phyloP scores from a whole-genome alignment of 2,329 filamentous ascomycete genomes.

The Xylariales sp. region DNA sequence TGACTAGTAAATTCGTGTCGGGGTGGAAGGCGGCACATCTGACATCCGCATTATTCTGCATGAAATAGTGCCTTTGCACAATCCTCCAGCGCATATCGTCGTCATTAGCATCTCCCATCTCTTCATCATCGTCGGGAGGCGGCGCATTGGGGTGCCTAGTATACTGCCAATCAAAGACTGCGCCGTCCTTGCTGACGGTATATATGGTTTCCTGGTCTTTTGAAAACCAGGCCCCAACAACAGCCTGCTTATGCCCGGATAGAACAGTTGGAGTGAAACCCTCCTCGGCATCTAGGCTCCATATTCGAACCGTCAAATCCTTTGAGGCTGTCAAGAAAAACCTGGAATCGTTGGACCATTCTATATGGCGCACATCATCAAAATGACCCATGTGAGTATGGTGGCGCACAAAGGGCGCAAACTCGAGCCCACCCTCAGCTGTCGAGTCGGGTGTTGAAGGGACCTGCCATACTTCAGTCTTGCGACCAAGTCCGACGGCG shows the following conservation, averaged over 20 bases:
- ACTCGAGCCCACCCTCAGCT: slow-evolving; percentile 85
- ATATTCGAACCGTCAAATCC: slow-evolving; percentile 92
- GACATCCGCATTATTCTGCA: slow-evolving; percentile 88
- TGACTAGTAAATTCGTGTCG: slow-evolving; percentile 89
- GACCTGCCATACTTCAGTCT: slow-evolving; percentile 95
- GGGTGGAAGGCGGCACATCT: slow-evolving; percentile 93
- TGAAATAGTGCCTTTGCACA: slow-evolving; percentile 90
- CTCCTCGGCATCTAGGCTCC: slow-evolving; percentile 89
- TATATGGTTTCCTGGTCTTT: slow-evolving; percentile 95
- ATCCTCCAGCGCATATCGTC: slow-evolving; percentile 89
- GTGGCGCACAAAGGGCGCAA: slow-evolving; percentile 92
- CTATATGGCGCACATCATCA: slow-evolving; percentile 84
- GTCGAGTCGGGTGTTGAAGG: slow-evolving; percentile 87
- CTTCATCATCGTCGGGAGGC: slow-evolving; percentile 66
- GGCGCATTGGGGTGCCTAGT: slow-evolving; percentile 68
- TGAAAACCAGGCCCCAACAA: slow-evolving; percentile 97
- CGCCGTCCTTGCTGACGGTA: slow-evolving; percentile 97
- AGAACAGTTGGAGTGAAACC: slow-evolving; percentile 91
- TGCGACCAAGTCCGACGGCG: slow-evolving; percentile 85
- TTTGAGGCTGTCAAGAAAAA: slow-evolving; percentile 95
- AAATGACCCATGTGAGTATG: slow-evolving; percentile 89
- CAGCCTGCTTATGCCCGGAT: slow-evolving; percentile 88
- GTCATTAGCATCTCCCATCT: slow-evolving; percentile 69
- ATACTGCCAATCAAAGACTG: slow-evolving; percentile 94
- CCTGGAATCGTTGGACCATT: slow-evolving; percentile 95